phyloP scores from a whole-genome alignment of 163 green algal genomes.

The Scenedesmus sp. region DNA sequence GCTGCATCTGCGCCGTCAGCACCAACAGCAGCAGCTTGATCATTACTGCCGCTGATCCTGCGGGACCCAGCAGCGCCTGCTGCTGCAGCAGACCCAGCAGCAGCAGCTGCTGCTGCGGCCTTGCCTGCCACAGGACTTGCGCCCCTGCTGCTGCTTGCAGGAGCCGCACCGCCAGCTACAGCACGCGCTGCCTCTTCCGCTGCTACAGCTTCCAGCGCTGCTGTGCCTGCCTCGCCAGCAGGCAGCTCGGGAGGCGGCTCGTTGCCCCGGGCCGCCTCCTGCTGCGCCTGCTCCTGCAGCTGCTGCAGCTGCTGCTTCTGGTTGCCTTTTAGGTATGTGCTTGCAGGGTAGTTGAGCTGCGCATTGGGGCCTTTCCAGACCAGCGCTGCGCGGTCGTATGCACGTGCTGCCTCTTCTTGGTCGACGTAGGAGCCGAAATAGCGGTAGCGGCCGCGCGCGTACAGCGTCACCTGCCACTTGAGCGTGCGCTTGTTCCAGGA shows the following conservation, averaged over 20 bases:
- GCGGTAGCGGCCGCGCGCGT: constrained; percentile 45
- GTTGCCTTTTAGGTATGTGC: constrained; percentile 36
- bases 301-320: constrained; percentile 33
- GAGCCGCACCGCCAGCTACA: neutral
- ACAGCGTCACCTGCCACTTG: constrained; percentile 53
- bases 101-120: neutral
- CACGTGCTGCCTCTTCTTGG: constrained; percentile 46
- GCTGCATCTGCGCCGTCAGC: neutral
- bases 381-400: constrained; percentile 44
- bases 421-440: constrained; percentile 50
- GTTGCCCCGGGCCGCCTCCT: constrained; percentile 13
- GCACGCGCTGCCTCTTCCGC: neutral
- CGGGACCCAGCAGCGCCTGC: neutral
- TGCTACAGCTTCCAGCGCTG: constrained; percentile 11
- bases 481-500: constrained; percentile 55
- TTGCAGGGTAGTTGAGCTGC: constrained; percentile 31
- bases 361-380: constrained; percentile 46
- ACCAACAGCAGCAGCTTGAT: neutral
- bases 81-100: neutral
- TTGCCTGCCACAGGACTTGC: neutral
- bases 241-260: constrained; percentile 40
- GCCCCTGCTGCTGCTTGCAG: constrained; percentile 28
- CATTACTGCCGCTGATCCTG: neutral
- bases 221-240: constrained; percentile 21
- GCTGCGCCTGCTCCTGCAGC: constrained; percentile 30